These are phyloP conservation scores for Lentinula lateritia DNA, from an alignment of 768 basidiomycete genomes.

Conservation along the genomic window DNA sequence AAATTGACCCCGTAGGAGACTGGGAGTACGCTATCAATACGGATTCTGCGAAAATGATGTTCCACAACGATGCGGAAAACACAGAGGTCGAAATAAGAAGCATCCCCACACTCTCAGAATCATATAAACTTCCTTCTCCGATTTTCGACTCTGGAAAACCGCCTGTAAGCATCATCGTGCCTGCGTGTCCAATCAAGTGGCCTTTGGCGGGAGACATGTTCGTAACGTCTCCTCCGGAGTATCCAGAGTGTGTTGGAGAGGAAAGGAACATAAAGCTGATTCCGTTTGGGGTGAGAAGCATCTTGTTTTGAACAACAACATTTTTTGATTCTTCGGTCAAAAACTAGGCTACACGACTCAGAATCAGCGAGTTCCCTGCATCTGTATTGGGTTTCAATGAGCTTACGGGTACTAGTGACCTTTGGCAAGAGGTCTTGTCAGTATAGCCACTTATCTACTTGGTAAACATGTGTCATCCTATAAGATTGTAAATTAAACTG, in stretches of 20 bases:
- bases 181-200: conserved; percentile 47
- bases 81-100: no score
- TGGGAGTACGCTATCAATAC: conserved; percentile 57
- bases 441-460: background rate
- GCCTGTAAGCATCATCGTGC: conserved; percentile 39
- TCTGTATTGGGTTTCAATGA: conserved; percentile 14
- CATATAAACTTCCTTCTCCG: conserved; percentile 35
- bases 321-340: background rate
- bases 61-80: conserved; percentile 19
- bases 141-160: conserved; percentile 45
- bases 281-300: conserved; percentile 40
- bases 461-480: no score
- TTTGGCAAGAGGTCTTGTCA: background rate
- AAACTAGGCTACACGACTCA: conserved; percentile 29
- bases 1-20: conserved; percentile 39
- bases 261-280: conserved; percentile 36
- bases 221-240: conserved; percentile 40
- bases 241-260: conserved; percentile 35
- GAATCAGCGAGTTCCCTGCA: conserved; percentile 38
- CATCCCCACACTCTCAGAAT: no score
- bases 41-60: conserved; percentile 37
- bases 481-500: no score
- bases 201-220: conserved; percentile 41
- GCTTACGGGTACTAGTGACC: background rate
- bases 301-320: background rate